Evolutionary conservation across 768 basidiomycete genomes (phyloP).

Genomic region (Russula griseocarnosa): DNA sequence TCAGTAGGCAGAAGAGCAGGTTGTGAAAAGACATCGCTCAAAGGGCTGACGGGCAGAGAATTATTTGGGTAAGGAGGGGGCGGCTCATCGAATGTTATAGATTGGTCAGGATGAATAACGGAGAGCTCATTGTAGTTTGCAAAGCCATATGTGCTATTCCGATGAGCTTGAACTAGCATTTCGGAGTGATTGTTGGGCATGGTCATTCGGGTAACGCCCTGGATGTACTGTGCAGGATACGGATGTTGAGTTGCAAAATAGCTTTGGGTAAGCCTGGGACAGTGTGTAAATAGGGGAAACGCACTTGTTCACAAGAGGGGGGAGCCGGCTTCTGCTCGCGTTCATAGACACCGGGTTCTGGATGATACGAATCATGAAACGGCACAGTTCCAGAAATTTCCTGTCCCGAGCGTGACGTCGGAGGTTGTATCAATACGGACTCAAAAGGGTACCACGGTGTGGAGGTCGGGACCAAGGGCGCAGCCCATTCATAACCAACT

Average conservation of each 20-base stretch:
- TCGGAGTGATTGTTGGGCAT: slow-evolving; percentile 7
- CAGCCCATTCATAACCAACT: slow-evolving; percentile 19
- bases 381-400: slow-evolving; percentile 7
- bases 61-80: slow-evolving; percentile 21
- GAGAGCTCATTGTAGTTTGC: slow-evolving; percentile 1
- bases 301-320: slow-evolving; percentile 4
- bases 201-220: slow-evolving; percentile 6
- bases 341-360: neutral
- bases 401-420: slow-evolving; percentile 4
- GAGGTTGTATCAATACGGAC: slow-evolving; percentile 9
- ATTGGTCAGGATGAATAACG: neutral
- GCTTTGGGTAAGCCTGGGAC: neutral
- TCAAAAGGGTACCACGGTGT: slow-evolving; percentile 16
- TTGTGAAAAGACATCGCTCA: slow-evolving; percentile 4
- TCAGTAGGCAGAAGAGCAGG: slow-evolving; percentile 3
- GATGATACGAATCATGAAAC: neutral
- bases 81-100: slow-evolving; percentile 14
- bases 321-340: slow-evolving; percentile 6
- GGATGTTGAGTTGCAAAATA: slow-evolving; percentile 1
- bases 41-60: neutral
- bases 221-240: slow-evolving; percentile 11
- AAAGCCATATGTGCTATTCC: neutral
- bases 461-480: slow-evolving; percentile 2
- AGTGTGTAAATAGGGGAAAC: neutral
- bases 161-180: slow-evolving; percentile 5